Evolutionary conservation across 805 yeast species (phyloP).

Genomic region (Hanseniaspora meyeri): DNA sequence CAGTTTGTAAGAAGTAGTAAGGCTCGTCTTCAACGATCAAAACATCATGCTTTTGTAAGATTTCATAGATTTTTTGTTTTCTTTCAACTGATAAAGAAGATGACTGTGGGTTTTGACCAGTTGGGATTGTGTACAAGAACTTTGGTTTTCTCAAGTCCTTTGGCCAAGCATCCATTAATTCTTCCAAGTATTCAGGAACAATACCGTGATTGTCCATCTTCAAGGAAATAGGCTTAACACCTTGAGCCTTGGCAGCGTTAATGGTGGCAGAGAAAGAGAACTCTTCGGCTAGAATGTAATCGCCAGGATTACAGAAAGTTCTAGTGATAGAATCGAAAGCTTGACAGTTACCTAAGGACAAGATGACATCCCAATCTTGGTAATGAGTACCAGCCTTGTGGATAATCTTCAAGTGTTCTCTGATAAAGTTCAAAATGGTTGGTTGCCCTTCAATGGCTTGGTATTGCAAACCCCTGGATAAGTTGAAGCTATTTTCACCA

Average conservation of each 20-base stretch:
- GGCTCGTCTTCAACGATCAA: conserved; percentile 92
- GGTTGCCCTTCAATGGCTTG: conserved; percentile 75
- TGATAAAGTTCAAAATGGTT: conserved; percentile 53
- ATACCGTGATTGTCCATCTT: conserved; percentile 72
- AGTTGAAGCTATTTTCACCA: conserved; percentile 47
- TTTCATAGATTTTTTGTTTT: conserved; percentile 58
- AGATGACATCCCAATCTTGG: conserved; percentile 59
- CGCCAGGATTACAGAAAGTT: conserved; percentile 67
- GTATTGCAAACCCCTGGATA: conserved; percentile 81
- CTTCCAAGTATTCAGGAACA: conserved; percentile 56
- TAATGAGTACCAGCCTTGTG: conserved; percentile 33
- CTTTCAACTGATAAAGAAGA: conserved; percentile 67
- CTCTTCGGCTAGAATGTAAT: conserved; percentile 68
- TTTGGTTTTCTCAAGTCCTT: conserved; percentile 59
- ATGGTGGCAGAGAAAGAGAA: conserved; percentile 73
- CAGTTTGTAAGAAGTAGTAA: conserved; percentile 93
- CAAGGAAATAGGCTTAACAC: conserved; percentile 56
- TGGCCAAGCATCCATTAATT: conserved; percentile 57
- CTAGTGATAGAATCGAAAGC: conserved; percentile 76
- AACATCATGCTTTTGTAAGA: conserved; percentile 78
- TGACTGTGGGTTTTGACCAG: conserved; percentile 98
- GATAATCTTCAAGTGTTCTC: conserved; percentile 55
- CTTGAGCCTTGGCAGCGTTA: conserved; percentile 67
- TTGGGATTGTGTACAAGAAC: conserved; percentile 77
- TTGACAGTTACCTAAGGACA: conserved; percentile 77